phyloP scores from a whole-genome alignment of 139 green algal genomes.

The Mesotaenium endlicherianum region DNA sequence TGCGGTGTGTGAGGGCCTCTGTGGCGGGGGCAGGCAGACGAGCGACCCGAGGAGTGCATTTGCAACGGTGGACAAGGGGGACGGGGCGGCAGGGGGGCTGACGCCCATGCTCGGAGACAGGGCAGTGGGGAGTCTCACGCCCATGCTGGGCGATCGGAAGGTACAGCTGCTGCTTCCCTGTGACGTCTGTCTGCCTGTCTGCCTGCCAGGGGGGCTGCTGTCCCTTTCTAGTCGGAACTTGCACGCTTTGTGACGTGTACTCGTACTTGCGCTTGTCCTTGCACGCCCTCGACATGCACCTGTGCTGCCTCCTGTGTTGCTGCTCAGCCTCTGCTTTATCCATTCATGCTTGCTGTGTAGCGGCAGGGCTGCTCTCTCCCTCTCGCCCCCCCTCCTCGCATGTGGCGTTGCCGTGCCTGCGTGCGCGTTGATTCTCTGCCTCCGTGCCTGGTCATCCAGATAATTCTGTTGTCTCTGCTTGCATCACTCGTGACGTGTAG shows the following conservation, averaged over 20 bases:
- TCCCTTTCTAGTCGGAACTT: neutral
- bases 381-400: neutral
- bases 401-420: neutral
- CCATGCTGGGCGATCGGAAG: constrained; percentile 51
- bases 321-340: neutral
- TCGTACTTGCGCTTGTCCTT: neutral
- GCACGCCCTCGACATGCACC: too few relatives aligned
- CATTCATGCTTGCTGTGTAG: neutral
- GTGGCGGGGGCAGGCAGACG: constrained; percentile 34
- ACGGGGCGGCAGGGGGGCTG: neutral
- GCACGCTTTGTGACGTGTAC: neutral
- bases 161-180: neutral
- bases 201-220: neutral
- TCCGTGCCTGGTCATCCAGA: too few relatives aligned
- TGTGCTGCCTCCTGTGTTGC: too few relatives aligned
- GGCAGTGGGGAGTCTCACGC: constrained; percentile 35
- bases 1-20: too few relatives aligned
- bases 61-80: constrained; percentile 30
- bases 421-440: neutral
- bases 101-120: constrained; percentile 43
- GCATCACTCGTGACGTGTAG: neutral
- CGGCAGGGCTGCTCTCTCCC: neutral
- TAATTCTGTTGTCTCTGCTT: too few relatives aligned
- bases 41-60: constrained; percentile 30
- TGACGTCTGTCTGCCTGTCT: neutral